Base-by-base conservation (phyloP, 352 stramenopile genomes). In the Phytophthora melonis region DNA sequence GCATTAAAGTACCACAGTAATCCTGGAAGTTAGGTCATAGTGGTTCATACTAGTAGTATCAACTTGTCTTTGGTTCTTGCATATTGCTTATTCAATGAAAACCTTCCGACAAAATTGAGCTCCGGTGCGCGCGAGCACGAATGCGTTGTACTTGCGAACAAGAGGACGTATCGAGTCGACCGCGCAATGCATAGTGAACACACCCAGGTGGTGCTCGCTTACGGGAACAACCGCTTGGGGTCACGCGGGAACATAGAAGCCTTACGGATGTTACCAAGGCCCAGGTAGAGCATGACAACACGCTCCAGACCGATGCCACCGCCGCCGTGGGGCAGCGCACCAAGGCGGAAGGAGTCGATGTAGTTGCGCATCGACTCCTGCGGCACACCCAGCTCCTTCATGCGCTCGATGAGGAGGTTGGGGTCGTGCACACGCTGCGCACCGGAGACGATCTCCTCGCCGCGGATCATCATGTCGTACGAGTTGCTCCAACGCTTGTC, bases 401-500 rank as follows among this genome's bases (percentile, higher is more conserved):
- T 97, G 58, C 96, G 94, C 79, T 99, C 84, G 34, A 93, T 87
- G 23, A 99, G 80, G 52, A 99, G 84, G 58, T 91, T 90, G 41
- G 97, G 85, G 83, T 99, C 98, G 85, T 99, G 98, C 57, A 99
- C 93, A 87, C 98, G 97, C 84, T 99, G 98, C 6, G 98, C 98
- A 52, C 98, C 98, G 9, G 97, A 99, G n/a, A 99, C 87, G 77
- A 99, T 99, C 88, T 99, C 98, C 87, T 99, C 97, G 21, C 98
- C 98, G 66, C 98, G 97, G 76, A 99, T 99, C 87, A 99, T 99
- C 68, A 99, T 97, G 84, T 99, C 98, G 78, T 99, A 99, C 81
- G 90, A 98, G 86, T 99, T 99, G 78, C 95, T 90, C 89, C 94
- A 92, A 68, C 82, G 82, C 80, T 90, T 84, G 89, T 99, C 94